Evolutionary conservation across 352 stramenopile genomes (phyloP).

Genomic region (Globisporangium nagaii): DNA sequence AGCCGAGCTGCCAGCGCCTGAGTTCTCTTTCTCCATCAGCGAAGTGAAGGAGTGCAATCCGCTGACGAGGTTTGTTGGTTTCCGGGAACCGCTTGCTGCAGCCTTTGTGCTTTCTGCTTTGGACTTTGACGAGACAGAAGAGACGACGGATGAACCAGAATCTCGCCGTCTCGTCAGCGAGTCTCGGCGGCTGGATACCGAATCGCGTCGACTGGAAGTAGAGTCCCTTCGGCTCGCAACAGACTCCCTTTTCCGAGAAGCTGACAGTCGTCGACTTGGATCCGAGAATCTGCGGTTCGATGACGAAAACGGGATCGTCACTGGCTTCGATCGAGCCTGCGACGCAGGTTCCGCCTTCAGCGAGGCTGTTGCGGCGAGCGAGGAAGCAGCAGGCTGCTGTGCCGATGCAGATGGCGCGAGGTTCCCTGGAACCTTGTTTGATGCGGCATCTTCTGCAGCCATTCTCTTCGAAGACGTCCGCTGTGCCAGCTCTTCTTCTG

Average conservation of each 20-base stretch:
- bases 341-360: neutral
- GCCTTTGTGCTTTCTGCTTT: slow-evolving; percentile 4
- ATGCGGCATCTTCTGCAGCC: neutral
- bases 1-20: slow-evolving; percentile 18
- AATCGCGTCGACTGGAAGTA: slow-evolving; percentile 1
- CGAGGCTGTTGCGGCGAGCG: neutral
- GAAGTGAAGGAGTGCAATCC: slow-evolving; percentile 69
- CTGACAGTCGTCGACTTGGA: slow-evolving; percentile 3
- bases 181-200: slow-evolving; percentile 3
- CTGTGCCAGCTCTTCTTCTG: neutral
- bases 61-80: slow-evolving; percentile 59
- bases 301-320: slow-evolving; percentile 7
- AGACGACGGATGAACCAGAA: slow-evolving; percentile 51
- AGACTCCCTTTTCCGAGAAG: slow-evolving; percentile 1
- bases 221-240: slow-evolving; percentile 6
- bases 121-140: slow-evolving; percentile 40
- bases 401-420: neutral
- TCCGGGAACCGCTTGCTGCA: slow-evolving; percentile 15
- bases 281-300: slow-evolving; percentile 11
- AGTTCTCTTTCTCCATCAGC: slow-evolving; percentile 53
- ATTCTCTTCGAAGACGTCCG: neutral
- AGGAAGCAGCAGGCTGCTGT: neutral
- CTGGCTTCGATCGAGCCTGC: neutral
- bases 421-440: neutral
- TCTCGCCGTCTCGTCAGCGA: slow-evolving; percentile 17